Evolutionary conservation across 805 yeast species (phyloP), one percentile per base, ranked within the genome.

Genomic region (Metschnikowia cubensis): DNA sequence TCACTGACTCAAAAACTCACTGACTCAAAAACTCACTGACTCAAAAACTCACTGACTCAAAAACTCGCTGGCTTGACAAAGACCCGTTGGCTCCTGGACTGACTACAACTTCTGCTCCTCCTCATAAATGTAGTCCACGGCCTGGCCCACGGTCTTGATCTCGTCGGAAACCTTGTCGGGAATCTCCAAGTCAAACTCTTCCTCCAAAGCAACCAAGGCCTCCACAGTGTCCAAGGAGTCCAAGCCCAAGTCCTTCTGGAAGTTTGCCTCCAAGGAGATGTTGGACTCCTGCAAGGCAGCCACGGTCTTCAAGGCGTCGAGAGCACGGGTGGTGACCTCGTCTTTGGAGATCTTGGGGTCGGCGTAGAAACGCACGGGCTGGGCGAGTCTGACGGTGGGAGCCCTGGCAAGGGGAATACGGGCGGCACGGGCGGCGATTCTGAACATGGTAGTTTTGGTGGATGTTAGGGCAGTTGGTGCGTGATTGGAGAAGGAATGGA

Each of bases 181-280:
- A 65, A 88, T 82, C 67, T 85, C 87, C 65, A 89, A 80, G 62
- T 88, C 89, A 59, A 83, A 83, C 67, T 84, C 78, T 51, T 59
- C 61, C 77, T 92, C 99, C 64, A 92, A 85, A 50, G 96, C 96
- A 70, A 94, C 96, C 61, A 94, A 80, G 49, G 94, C 91, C 75
- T 92, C 99, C 55, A 92, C 96, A 55, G 94, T 87, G 65, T 92
- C 99, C 59, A 92, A 79, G 8, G 96, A 88, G 71, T 92, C 99
- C 66, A 88, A 80, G n/a, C 91, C 92, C 59, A 88, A 79, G 63
- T 88, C 96, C 58, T 78, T 81, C 54, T 78, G 75, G 68, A 84
- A 82, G 45, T 82, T 75, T 8, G 87, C 75, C 31, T 70, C 75
- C 59, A 69, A 66, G 35, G 73, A 49, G 47, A 73, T 64, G 52